Conservation (phyloP, 441 rosid species). For the Adansonia grandidieri region DNA sequence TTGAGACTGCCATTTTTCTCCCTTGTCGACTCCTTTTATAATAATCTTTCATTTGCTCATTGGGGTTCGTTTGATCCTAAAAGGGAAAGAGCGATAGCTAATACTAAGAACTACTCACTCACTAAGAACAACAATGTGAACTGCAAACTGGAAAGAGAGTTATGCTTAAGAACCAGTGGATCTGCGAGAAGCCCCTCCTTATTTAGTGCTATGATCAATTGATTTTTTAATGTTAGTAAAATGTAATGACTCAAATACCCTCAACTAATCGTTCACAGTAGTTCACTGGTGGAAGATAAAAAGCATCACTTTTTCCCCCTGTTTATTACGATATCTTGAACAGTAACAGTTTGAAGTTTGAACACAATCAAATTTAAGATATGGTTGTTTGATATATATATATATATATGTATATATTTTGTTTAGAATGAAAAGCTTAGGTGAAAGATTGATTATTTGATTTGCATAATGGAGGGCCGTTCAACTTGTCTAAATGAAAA, state of each 20-base stretch:
- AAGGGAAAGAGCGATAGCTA: neutral
- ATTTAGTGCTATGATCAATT: neutral
- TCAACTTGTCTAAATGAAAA: neutral
- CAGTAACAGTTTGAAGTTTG: neutral
- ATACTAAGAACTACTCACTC: neutral
- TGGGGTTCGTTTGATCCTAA: neutral
- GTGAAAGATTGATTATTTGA: neutral
- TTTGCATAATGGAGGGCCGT: neutral
- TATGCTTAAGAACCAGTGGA: neutral
- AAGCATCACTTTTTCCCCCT: neutral
- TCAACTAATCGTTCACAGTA: too few species aligned
- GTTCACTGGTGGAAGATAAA: neutral
- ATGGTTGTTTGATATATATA: neutral
- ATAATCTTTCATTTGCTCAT: constrained; percentile 12
- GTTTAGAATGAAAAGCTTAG: neutral
- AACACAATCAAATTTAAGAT: neutral
- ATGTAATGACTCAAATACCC: constrained; percentile 18
- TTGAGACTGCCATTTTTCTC: constrained; percentile 9
- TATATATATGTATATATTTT: neutral
- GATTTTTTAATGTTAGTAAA: neutral
- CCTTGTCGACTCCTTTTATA: neutral
- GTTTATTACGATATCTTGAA: neutral
- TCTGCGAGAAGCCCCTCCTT: neutral
- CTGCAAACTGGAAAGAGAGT: constrained; percentile 9
- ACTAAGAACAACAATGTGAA: neutral